phyloP scores from a whole-genome alignment of 2,329 filamentous ascomycete genomes.

The Claviceps africana region DNA sequence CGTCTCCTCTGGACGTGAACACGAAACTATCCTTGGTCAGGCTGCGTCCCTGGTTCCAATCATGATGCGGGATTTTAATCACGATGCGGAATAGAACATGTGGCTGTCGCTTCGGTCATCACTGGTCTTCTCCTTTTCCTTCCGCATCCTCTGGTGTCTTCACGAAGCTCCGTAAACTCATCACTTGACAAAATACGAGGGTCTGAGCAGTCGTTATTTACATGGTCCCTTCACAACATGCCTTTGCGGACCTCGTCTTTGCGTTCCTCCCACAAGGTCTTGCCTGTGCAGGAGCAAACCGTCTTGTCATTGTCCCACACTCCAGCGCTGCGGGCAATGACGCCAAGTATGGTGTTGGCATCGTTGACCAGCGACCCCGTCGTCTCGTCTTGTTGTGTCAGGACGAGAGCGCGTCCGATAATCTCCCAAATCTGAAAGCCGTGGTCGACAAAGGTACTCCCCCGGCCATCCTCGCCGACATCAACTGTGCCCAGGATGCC shows the following conservation, averaged over 20 bases:
- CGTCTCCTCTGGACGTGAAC: neutral
- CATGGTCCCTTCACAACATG: conserved; percentile 51
- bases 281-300: conserved; percentile 92
- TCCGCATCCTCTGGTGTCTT: neutral
- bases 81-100: neutral
- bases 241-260: conserved; percentile 79
- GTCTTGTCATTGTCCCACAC: conserved; percentile 99
- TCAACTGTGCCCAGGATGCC: conserved; percentile 58
- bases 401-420: conserved; percentile 83
- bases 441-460: conserved; percentile 67
- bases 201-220: neutral
- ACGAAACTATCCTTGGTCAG: neutral
- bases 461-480: conserved; percentile 62
- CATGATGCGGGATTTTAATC: neutral
- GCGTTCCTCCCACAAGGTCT: conserved; percentile 96
- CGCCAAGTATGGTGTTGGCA: conserved; percentile 73
- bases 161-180: neutral
- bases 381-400: conserved; percentile 50
- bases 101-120: neutral
- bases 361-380: conserved; percentile 53
- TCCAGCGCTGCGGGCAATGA: conserved; percentile 90
- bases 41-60: neutral
- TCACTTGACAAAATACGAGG: neutral
- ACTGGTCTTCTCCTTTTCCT: neutral
- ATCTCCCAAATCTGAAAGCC: conserved; percentile 87